Percentiles rank a stretch among this genome's conserved stretches.
Evolutionary conservation across 192 early-diverging fungal species (phyloP).

Genomic region (Obelidium mucronatum): DNA sequence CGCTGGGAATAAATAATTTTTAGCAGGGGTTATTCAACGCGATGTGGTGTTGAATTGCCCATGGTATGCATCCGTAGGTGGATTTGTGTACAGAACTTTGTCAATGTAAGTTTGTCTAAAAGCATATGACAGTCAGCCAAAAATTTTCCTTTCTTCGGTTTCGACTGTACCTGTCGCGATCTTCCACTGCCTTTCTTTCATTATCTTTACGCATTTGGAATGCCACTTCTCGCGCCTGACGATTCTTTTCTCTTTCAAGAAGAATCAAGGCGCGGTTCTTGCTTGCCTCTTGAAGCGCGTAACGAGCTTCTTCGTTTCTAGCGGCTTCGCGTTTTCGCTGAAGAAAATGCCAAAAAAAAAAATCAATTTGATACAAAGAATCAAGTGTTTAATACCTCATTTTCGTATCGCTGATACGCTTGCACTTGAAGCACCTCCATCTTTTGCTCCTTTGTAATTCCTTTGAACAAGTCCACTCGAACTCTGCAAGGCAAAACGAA

Average conservation of each 20-base stretch:
- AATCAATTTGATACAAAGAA: too few species aligned
- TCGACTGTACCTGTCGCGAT: slow-evolving; percentile 47
- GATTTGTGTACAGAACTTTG: slow-evolving; percentile 62
- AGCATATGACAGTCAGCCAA: neutral
- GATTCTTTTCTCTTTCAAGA: slow-evolving; percentile 50
- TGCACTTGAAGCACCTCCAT: slow-evolving; percentile 47
- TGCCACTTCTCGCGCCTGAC: slow-evolving; percentile 43
- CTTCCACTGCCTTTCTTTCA: slow-evolving; percentile 46
- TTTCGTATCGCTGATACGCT: slow-evolving; percentile 56
- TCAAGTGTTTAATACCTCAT: slow-evolving; percentile 50
- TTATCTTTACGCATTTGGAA: slow-evolving; percentile 48
- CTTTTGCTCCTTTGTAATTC: slow-evolving; percentile 58
- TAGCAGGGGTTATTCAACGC: slow-evolving; percentile 36
- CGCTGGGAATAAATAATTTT: too few species aligned
- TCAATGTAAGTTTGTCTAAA: slow-evolving; percentile 53
- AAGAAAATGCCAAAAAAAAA: too few species aligned
- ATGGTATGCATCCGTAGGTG: slow-evolving; percentile 58
- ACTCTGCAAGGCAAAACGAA: slow-evolving; percentile 40
- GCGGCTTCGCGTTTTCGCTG: slow-evolving; percentile 39
- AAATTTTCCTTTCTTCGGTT: too few species aligned
- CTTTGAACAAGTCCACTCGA: slow-evolving; percentile 66
- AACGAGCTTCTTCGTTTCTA: slow-evolving; percentile 41
- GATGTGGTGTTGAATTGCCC: slow-evolving; percentile 64
- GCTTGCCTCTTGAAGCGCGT: slow-evolving; percentile 47
- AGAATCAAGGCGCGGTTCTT: slow-evolving; percentile 52